These are phyloP conservation scores for Pichia sp. DNA, from an alignment of 1,139 yeast species.

Conservation along the genomic window DNA sequence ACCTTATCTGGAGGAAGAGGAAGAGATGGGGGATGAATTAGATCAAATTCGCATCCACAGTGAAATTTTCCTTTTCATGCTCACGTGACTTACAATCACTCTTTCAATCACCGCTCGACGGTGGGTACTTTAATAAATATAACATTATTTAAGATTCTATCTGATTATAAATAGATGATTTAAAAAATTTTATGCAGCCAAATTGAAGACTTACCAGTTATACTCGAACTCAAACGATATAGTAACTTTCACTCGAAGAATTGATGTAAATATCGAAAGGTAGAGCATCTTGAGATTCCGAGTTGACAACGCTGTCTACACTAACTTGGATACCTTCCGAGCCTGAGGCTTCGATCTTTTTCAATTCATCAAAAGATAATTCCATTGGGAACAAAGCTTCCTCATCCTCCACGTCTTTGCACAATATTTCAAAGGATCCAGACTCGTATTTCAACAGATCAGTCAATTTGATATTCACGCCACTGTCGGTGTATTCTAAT, in stretches of 20 bases:
- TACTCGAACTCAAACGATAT: constrained; percentile 42
- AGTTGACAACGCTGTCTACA: constrained; percentile 23
- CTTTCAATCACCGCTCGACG: no score
- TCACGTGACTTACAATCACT: no score
- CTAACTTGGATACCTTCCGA: constrained; percentile 26
- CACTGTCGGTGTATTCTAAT: constrained; percentile 52
- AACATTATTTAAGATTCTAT: neutral
- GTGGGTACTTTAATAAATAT: neutral
- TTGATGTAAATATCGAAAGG: constrained; percentile 69
- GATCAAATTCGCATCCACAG: neutral
- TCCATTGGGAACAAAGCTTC: constrained; percentile 88
- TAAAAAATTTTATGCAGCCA: neutral
- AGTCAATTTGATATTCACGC: constrained; percentile 53
- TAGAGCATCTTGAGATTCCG: constrained; percentile 41
- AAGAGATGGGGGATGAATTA: neutral
- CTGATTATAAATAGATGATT: neutral
- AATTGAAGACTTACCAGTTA: neutral
- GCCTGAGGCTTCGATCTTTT: constrained; percentile 28
- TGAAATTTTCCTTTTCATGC: neutral
- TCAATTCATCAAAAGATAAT: constrained; percentile 43
- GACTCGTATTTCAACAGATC: constrained; percentile 47
- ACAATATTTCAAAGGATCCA: constrained; percentile 77
- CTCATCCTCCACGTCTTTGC: constrained; percentile 65
- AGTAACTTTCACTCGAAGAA: constrained; percentile 61
- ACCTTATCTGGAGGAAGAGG: neutral